phyloP scores from a whole-genome alignment of 2,329 filamentous ascomycete species.

The Colletotrichum tropicicola region DNA sequence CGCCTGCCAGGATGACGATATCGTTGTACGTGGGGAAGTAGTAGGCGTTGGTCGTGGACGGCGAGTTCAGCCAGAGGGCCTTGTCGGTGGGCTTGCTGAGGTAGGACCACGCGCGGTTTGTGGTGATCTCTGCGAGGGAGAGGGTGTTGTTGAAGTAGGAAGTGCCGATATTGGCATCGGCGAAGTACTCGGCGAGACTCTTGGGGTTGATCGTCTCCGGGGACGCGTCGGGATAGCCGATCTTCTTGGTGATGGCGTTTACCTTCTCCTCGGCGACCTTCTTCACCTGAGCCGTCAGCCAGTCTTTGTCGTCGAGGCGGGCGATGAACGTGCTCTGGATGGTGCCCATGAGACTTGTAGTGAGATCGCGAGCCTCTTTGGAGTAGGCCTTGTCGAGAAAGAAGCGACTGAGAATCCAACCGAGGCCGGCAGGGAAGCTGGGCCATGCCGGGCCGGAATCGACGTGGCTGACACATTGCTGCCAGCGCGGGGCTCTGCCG shows the following conservation, averaged over 20 bases:
- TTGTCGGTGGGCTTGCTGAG: slow-evolving; percentile 68
- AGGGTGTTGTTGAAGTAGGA: slow-evolving; percentile 67
- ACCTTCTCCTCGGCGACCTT: slow-evolving; percentile 70
- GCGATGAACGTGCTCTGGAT: slow-evolving; percentile 74
- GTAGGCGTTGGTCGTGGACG: slow-evolving; percentile 70
- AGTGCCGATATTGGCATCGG: slow-evolving; percentile 57
- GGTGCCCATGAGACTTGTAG: slow-evolving; percentile 74
- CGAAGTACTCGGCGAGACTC: slow-evolving; percentile 65
- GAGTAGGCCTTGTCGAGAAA: slow-evolving; percentile 75
- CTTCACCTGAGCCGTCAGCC: slow-evolving; percentile 71
- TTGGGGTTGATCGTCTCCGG: slow-evolving; percentile 68
- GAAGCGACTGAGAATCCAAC: slow-evolving; percentile 76
- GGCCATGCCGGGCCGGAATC: slow-evolving; percentile 44
- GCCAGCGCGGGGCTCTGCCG: slow-evolving; percentile 69
- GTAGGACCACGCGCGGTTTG: slow-evolving; percentile 61
- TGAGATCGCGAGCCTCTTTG: slow-evolving; percentile 70
- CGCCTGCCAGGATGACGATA: slow-evolving; percentile 74
- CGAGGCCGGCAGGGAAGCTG: slow-evolving; percentile 52
- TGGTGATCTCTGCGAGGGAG: slow-evolving; percentile 55
- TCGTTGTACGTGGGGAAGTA: slow-evolving; percentile 72
- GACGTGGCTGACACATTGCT: slow-evolving; percentile 66
- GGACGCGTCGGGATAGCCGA: slow-evolving; percentile 70
- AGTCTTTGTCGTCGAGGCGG: slow-evolving; percentile 64
- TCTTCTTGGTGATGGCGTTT: slow-evolving; percentile 72
- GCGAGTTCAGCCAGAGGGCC: slow-evolving; percentile 67